Base-by-base conservation (phyloP, 345 rosid genomes). In the Syzygium aqueum region DNA sequence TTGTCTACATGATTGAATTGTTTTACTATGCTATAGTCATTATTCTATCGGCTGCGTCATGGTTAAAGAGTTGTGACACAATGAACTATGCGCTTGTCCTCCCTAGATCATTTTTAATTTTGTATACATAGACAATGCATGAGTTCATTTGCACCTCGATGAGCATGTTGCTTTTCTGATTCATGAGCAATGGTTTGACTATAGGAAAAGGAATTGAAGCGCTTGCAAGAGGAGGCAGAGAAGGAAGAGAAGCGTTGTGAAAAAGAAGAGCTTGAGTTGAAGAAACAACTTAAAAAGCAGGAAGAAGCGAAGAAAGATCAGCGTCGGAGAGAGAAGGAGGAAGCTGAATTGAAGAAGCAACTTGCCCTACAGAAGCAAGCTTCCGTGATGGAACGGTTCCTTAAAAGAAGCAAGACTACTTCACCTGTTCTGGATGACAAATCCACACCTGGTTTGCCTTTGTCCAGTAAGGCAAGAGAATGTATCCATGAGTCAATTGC, bases 321-420 rank as follows among this genome's bases (percentile, higher is more conserved):
- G 84, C 93, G 93, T 27, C 95, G 96, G 56, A 90, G 88, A 56
- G 96, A 93, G 92, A 97, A 90, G 91, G 99, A 97, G 92, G 94
- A 93, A 88, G 92, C 94, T 80, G 94, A 95, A 90, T 84, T 91
- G 77, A 96, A 94, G 93, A 94, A 88, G 91, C 91, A 91, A 87
- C 92, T 86, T 87, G 89, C 93, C 43, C 85, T 96, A 33, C 91
- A 94, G 88, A 97, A 93, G 93, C 99, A 97, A 88, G 99, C 98
- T 86, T 97, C 98, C 53, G 88, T 96, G 43, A 95, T 97, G 99
- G 98, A 97, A 85, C 92, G 93, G 46, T 96, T 97, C 90, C 95
- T 95, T 46, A 96, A 94, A 88, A 93, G 92, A 87, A 89, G 89
- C 85, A 95, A 94, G 92, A 91, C 87, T 77, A 87, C 19, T 87